Conservation (phyloP, 306 rosid species). For the Quercus ilex region DNA sequence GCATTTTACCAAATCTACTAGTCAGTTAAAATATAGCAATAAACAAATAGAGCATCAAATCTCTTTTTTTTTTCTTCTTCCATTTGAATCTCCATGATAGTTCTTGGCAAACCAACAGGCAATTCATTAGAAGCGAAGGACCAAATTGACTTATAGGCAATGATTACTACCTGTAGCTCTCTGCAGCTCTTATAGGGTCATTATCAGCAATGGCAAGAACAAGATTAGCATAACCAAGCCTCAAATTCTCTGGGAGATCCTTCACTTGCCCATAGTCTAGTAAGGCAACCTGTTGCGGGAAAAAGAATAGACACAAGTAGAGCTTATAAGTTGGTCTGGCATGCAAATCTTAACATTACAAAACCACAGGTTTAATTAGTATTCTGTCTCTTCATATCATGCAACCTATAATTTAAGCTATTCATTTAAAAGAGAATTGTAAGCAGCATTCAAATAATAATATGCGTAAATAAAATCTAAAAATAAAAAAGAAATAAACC, state of each 20-base stretch:
- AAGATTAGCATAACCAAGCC: constrained; percentile 92
- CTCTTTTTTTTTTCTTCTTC: not conserved
- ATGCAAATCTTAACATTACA: constrained; percentile 1
- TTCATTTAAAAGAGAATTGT: not conserved
- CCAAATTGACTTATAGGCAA: not conserved
- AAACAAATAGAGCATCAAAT: not conserved
- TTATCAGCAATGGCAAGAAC: constrained; percentile 79
- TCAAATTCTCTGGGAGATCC: constrained; percentile 89
- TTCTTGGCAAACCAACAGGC: not conserved
- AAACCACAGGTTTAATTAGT: constrained; percentile 15
- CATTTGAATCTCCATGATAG: not conserved
- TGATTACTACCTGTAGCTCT: constrained; percentile 70
- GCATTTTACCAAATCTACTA: constrained; percentile 11
- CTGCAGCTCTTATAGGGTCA: constrained; percentile 65
- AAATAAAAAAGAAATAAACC: not conserved
- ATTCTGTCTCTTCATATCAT: constrained; percentile 2
- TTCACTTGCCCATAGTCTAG: constrained; percentile 98
- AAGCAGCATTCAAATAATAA: not conserved
- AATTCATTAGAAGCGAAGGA: not conserved
- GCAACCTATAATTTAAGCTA: constrained; percentile 3
- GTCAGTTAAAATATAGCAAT: not conserved
- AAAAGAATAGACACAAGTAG: constrained; percentile 7
- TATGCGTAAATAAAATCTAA: not conserved
- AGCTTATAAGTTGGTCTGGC: constrained; percentile 17
- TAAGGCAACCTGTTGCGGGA: constrained; percentile 71